Percentiles rank a stretch among this genome's conserved stretches.
These are phyloP conservation scores for Suillus plorans DNA, from an alignment of 768 basidiomycete genomes.

Conservation along the genomic window DNA sequence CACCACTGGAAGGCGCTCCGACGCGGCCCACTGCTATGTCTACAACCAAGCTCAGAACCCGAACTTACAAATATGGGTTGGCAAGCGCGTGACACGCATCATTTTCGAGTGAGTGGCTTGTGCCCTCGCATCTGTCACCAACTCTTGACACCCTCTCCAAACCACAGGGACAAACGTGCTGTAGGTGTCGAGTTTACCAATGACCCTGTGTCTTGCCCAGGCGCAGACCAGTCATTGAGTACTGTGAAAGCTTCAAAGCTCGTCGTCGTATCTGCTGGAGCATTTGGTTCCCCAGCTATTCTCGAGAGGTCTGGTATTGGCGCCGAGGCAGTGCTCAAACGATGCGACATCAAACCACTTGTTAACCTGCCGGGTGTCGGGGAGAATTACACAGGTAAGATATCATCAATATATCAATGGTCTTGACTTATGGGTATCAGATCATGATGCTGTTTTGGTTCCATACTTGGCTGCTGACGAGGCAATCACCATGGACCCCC, in stretches of 20 bases:
- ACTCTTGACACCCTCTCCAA: background rate
- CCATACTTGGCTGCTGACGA: slow-evolving; percentile 44
- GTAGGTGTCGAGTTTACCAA: slow-evolving; percentile 55
- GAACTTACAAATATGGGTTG: slow-evolving; percentile 42
- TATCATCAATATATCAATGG: background rate
- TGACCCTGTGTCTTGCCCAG: slow-evolving; percentile 19
- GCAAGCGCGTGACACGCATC: slow-evolving; percentile 46
- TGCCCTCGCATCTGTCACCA: background rate
- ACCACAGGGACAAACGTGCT: slow-evolving; percentile 29
- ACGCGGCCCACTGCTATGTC: slow-evolving; percentile 51
- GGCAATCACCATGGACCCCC: slow-evolving; percentile 47
- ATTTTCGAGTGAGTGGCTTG: slow-evolving; percentile 43
- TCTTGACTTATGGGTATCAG: slow-evolving; percentile 5
- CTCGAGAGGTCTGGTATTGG: slow-evolving; percentile 72
- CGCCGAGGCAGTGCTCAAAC: slow-evolving; percentile 43
- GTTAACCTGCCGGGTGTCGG: slow-evolving; percentile 77
- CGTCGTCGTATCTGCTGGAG: slow-evolving; percentile 50
- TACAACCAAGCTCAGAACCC: slow-evolving; percentile 45
- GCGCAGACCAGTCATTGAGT: slow-evolving; percentile 22
- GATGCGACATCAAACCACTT: slow-evolving; percentile 45
- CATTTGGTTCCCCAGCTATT: slow-evolving; percentile 57
- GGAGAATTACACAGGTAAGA: slow-evolving; percentile 57
- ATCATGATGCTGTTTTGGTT: slow-evolving; percentile 31
- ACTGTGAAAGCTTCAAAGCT: slow-evolving; percentile 40
- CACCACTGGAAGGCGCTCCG: slow-evolving; percentile 54